Evolutionary conservation across 2,329 filamentous ascomycete genomes (phyloP), one percentile per base, ranked within the genome.

Genomic region (Septoria petroselini): DNA sequence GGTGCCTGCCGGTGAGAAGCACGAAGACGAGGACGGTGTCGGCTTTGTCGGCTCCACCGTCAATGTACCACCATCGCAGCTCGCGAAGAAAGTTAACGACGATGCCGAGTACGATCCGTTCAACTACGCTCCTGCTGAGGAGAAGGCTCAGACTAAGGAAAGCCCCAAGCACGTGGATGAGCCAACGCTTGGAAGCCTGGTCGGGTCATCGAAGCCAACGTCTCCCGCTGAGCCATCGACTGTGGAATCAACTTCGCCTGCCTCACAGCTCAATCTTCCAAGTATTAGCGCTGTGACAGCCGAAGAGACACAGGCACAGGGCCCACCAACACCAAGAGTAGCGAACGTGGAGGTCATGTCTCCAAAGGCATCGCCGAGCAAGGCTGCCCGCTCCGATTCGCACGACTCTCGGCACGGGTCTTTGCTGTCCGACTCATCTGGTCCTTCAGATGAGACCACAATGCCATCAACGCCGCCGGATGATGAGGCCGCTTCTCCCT

Each of bases 201-300:
- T 47, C 8, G 43, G 43, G n/a, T 12, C 29, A 23, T 19, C 43
- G 11, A 40, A 47, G 34, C 7, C 43, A 8, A 39, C 34, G 17
- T 35, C 43, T 23, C 11, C 38, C 9, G 14, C 23, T 19, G 23
- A 30, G 23, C 7, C 27, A 19, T 15, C 39, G 4, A 30, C 21
- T 17, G n/a, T 25, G 12, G 46, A 41, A 4, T 42, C 46, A 7
- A 8, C 31, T 3, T 17, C 31, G 15, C 46, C 46, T 29, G 38
- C 31, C 3, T 48, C 39, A n/a, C 46, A 48, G 23, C 46, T 48
- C 14, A 37, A 48, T 8, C 29, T 48, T 7, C 38, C 46, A 29
- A 48, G n/a, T 7, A 42, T 48, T 15, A 42, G 46, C n/a, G 38
- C 38, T 7, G 30, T 48, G 30, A 37, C 46, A 14, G 38, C 38